Evolutionary conservation across 371 early-diverging fungal species (phyloP).

Genomic region (Circinella umbellata): DNA sequence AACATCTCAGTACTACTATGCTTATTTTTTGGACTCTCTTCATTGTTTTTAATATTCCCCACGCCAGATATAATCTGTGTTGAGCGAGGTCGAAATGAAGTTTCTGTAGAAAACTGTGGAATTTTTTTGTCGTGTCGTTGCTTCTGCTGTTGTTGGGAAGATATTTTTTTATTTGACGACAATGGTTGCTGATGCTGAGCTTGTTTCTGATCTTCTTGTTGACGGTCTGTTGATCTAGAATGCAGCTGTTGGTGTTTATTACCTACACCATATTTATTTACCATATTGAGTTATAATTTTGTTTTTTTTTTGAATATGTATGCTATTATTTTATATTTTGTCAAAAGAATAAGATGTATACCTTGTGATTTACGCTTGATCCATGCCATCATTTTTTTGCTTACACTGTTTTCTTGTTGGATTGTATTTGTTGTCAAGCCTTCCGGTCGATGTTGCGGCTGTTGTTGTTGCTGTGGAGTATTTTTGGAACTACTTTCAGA

Average conservation of each 20-base stretch:
- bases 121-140: neutral
- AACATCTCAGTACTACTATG: neutral
- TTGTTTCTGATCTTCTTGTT: constrained; percentile 7
- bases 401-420: neutral
- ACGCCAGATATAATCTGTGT: neutral
- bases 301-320: neutral
- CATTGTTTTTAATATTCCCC: neutral
- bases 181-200: neutral
- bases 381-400: constrained; percentile 23
- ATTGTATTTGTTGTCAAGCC: neutral
- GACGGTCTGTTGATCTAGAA: neutral
- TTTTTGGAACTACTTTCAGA: neutral
- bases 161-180: neutral
- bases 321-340: neutral
- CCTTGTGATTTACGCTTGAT: constrained; percentile 24
- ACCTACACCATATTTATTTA: neutral
- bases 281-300: neutral
- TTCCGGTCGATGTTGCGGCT: neutral
- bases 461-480: neutral
- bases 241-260: constrained; percentile 10
- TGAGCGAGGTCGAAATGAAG: neutral
- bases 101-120: neutral
- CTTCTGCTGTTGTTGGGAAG: neutral
- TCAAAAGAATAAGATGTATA: neutral
- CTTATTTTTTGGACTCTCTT: neutral